A percentile compares a stretch with the other conserved stretches of the same genome.
Evolutionary conservation across 192 early-diverging fungal genomes (phyloP).

Genomic region (Linderina pennispora): DNA sequence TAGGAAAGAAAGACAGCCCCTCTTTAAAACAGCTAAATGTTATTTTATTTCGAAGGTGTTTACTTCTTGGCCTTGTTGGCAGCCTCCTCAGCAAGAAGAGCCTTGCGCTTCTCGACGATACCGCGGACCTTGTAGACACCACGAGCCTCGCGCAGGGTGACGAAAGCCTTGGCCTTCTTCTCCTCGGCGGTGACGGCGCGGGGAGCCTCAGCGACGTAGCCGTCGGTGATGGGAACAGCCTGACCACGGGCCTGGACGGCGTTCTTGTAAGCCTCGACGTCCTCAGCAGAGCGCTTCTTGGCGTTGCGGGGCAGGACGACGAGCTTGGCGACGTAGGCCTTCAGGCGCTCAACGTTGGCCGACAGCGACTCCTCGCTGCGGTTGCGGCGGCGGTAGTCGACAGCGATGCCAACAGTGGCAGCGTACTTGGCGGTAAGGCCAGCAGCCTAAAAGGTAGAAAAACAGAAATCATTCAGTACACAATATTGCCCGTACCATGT

Average conservation of each 20-base stretch:
- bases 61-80: slow-evolving; percentile 49
- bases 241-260: slow-evolving; percentile 37
- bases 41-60: no score
- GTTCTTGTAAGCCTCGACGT: slow-evolving; percentile 40
- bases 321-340: slow-evolving; percentile 90
- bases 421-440: slow-evolving; percentile 92
- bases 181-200: slow-evolving; percentile 51
- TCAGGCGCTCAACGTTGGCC: slow-evolving; percentile 88
- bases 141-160: slow-evolving; percentile 46
- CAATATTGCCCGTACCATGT: no score
- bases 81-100: slow-evolving; percentile 36
- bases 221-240: slow-evolving; percentile 22
- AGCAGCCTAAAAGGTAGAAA: slow-evolving; percentile 56
- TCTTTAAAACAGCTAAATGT: no score
- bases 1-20: background rate
- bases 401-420: slow-evolving; percentile 88
- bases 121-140: slow-evolving; percentile 12
- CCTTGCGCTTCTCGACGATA: slow-evolving; percentile 29
- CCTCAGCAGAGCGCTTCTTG: slow-evolving; percentile 66
- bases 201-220: slow-evolving; percentile 34
- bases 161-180: slow-evolving; percentile 45
- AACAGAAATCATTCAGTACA: slow-evolving; percentile 16
- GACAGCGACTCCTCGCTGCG: slow-evolving; percentile 90
- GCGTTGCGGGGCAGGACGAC: slow-evolving; percentile 96
- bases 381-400: slow-evolving; percentile 96